Percentiles rank a stretch among this genome's conserved stretches.
Evolutionary conservation across 2,329 filamentous ascomycete genomes (phyloP).

Genomic region (Xylaria sp.): DNA sequence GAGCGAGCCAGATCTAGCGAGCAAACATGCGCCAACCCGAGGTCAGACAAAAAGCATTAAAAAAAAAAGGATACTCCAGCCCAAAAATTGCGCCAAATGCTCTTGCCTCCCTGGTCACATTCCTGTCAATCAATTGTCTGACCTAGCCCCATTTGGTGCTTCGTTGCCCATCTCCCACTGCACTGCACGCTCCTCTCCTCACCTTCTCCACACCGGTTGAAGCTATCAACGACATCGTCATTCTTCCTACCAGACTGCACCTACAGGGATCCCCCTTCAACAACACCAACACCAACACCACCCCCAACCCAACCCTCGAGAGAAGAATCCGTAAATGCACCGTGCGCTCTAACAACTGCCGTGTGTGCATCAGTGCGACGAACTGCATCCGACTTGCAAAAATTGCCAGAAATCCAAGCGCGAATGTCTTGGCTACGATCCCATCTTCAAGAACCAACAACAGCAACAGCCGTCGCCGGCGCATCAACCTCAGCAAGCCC

Average conservation of each 20-base stretch:
- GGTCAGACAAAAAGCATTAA: constrained; percentile 37
- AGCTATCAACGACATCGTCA: constrained; percentile 30
- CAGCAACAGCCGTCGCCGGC: constrained; percentile 58
- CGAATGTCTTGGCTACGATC: constrained; percentile 87
- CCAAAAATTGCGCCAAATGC: constrained; percentile 28
- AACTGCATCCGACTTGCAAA: constrained; percentile 90
- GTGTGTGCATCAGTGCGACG: constrained; percentile 79
- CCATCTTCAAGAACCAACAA: constrained; percentile 80
- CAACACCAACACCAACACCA: constrained; percentile 13
- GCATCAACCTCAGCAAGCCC: constrained; percentile 55
- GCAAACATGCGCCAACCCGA: constrained; percentile 37
- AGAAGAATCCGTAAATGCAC: constrained; percentile 7
- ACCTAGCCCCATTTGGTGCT: constrained; percentile 37
- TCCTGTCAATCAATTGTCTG: constrained; percentile 23
- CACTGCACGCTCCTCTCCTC: constrained; percentile 10
- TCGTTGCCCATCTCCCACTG: constrained; percentile 22
- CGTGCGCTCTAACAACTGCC: constrained; percentile 24
- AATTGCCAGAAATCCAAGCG: constrained; percentile 91
- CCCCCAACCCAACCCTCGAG: neutral
- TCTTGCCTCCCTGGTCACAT: constrained; percentile 5
- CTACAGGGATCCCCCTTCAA: neutral
- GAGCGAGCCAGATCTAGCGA: constrained; percentile 45
- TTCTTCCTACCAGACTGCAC: neutral
- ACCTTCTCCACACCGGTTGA: constrained; percentile 24
- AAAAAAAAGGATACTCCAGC: constrained; percentile 24